Conservation (phyloP, 768 basidiomycete species). For the Stropharia rugosoannulata region DNA sequence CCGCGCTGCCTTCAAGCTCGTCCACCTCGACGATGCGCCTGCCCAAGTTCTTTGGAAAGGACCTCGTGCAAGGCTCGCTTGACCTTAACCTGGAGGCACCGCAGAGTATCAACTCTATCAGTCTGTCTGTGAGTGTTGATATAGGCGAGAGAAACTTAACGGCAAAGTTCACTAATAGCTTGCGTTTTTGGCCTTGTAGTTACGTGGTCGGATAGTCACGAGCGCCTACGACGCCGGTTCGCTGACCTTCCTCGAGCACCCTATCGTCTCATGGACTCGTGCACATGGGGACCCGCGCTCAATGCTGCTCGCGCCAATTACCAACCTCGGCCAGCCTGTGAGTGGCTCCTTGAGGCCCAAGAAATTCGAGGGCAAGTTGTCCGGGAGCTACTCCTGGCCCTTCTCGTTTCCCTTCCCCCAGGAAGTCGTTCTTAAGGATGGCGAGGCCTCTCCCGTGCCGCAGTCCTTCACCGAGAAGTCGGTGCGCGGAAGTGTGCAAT, state of each 20-base stretch:
- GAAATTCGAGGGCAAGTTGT: conserved; percentile 31
- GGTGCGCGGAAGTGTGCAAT: conserved; percentile 31
- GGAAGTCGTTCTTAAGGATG: conserved; percentile 12
- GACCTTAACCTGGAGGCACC: conserved; percentile 28
- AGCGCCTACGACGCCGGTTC: conserved; percentile 26
- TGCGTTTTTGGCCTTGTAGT: conserved; percentile 11
- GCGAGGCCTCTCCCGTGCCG: conserved; percentile 21
- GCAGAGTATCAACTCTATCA: conserved; percentile 26
- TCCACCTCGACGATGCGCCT: conserved; percentile 6
- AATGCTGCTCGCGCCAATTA: conserved; percentile 8
- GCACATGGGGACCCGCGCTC: conserved; percentile 28
- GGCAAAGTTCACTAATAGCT: not conserved
- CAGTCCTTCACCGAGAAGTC: conserved; percentile 35
- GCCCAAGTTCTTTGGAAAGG: conserved; percentile 22
- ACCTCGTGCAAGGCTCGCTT: conserved; percentile 26
- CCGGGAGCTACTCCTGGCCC: conserved; percentile 36
- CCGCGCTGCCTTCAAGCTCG: conserved; percentile 6
- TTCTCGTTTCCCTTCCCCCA: conserved; percentile 39
- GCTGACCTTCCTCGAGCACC: conserved; percentile 28
- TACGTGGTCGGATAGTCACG: conserved; percentile 30
- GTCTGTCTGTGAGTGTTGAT: conserved; percentile 21
- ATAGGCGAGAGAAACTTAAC: not conserved
- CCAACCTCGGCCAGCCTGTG: not conserved
- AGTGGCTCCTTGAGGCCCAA: conserved; percentile 6
- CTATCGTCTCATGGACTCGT: conserved; percentile 30